Base-by-base conservation (phyloP, 495 filamentous ascomycete species). In the Penicillium turbatum region DNA sequence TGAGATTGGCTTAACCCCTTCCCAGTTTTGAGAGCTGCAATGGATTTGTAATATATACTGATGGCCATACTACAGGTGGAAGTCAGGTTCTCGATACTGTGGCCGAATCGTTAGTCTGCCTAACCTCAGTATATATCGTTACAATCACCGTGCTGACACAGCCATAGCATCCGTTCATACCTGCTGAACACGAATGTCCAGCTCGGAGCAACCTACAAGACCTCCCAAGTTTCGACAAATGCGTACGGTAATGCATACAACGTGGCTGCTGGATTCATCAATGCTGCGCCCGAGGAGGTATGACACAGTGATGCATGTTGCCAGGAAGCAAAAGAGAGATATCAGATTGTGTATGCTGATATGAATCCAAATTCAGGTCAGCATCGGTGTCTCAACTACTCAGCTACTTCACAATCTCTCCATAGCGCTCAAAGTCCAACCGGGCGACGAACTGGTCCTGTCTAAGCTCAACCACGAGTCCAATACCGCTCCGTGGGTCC, bases 321-420 rank as follows among this genome's bases (percentile, higher is more conserved):
- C 32, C 21, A 48, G 19, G 12, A 41, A 41, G 24, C n/a, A 24
- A 11, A 35, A 32, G 24, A 6, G 11, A 19, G 17, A 24, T 42
- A 29, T 17, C 13, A 34, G 16, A 34, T 5, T 8, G n/a, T 11
- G 17, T 19, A 12, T 17, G 40, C 35, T 48, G 24, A 52, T n/a
- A 9, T 40, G 24, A 5, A 43, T 16, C 29, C 1, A 3, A 13
- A 27, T 21, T 4, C 30, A 64, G 62, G 63, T 65, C 53, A 66
- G 57, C 35, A 74, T 87, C 47, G 84, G 86, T 9, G 62, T 84
- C 1, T 86, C 85, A 17, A 86, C 86, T 17, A 89, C 87, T 1
- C 86, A 89, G 65, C 82, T 88, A 16, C 78, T 88, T 57, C 79
- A 83, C 59, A 90, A 89, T 67, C 77, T 89, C 47, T 84, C 84